These are phyloP conservation scores for Ceratorhiza oryzae-sativae DNA, from an alignment of 1,284 basidiomycete genomes.

Conservation along the genomic window DNA sequence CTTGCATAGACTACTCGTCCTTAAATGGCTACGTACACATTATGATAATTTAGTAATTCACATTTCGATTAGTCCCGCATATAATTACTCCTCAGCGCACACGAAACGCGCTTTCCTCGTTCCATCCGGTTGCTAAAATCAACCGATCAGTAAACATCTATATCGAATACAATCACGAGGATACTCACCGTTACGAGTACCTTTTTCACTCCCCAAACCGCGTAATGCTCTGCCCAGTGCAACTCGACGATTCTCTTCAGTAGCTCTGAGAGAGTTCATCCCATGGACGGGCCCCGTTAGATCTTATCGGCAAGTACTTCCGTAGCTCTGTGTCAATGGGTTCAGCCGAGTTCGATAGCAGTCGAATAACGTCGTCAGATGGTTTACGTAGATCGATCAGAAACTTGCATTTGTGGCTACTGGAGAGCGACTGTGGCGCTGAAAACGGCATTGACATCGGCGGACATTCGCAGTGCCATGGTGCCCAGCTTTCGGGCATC, in stretches of 20 bases:
- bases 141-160: not conserved
- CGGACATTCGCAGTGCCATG: constrained; percentile 16
- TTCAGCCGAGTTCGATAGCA: constrained; percentile 3
- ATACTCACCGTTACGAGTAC: not conserved
- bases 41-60: no score
- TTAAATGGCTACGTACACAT: no score
- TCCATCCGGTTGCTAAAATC: no score
- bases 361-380: not conserved
- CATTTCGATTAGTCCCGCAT: no score
- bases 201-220: constrained; percentile 14
- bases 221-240: constrained; percentile 21
- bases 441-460: not conserved
- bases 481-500: not conserved
- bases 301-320: not conserved
- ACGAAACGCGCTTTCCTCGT: no score
- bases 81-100: no score
- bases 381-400: not conserved
- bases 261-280: not conserved
- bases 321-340: constrained; percentile 3
- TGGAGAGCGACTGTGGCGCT: not conserved
- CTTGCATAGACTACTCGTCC: no score
- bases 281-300: not conserved
- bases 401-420: constrained; percentile 4
- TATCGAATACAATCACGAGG: not conserved
- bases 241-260: constrained; percentile 16